These are phyloP conservation scores for Flaveria trinervia DNA, from an alignment of 129 eudicot species.

Conservation along the genomic window DNA sequence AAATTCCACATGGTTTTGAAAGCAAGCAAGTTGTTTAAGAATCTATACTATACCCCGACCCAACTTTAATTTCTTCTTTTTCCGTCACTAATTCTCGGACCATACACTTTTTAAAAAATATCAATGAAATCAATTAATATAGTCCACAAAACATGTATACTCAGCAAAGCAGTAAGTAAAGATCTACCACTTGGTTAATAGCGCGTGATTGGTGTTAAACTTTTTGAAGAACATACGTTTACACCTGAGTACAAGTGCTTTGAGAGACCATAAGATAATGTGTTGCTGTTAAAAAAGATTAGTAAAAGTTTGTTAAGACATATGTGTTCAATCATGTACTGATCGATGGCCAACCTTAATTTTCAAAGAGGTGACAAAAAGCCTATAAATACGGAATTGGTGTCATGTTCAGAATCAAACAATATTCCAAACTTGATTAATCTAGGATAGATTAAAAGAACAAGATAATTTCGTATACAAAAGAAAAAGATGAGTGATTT, in stretches of 20 bases:
- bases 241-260: no score
- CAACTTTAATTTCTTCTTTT: not conserved
- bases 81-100: slow-evolving; percentile 11
- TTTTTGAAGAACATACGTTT: no score
- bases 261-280: no score
- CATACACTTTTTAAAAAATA: not conserved
- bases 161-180: no score
- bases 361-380: not conserved
- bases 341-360: no score
- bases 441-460: slow-evolving; percentile 20
- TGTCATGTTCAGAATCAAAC: slow-evolving; percentile 18
- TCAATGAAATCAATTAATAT: not conserved
- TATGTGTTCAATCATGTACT: no score
- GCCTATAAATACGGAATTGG: slow-evolving; percentile 6
- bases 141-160: not conserved
- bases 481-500: slow-evolving; percentile 33
- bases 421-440: slow-evolving; percentile 3
- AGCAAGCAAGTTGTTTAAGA: slow-evolving; percentile 31
- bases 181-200: no score
- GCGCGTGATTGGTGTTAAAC: no score
- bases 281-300: no score
- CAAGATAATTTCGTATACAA: slow-evolving; percentile 17
- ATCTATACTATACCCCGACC: slow-evolving; percentile 26
- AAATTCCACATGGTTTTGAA: slow-evolving; percentile 31
- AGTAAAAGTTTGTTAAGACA: no score